Conservation (phyloP, 768 basidiomycete genomes). For the Leccinum disarticulatum region DNA sequence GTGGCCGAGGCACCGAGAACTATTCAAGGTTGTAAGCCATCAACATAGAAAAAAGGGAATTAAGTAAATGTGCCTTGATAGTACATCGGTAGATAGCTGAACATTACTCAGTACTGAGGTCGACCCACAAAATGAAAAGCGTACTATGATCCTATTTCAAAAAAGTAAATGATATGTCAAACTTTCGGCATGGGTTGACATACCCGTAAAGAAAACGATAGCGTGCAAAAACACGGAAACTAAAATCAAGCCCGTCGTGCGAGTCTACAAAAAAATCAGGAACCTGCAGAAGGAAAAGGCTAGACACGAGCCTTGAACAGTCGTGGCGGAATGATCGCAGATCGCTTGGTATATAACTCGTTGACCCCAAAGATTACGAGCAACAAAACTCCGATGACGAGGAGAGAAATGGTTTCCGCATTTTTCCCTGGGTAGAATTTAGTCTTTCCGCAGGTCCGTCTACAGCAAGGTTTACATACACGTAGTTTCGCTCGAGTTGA, state of each 20-base stretch:
- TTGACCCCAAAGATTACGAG: conserved; percentile 33
- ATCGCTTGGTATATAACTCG: conserved; percentile 34
- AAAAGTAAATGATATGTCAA: neutral
- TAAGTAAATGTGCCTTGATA: conserved; percentile 32
- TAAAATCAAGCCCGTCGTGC: conserved; percentile 37
- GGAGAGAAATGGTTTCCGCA: conserved; percentile 36
- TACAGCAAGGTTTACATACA: conserved; percentile 23
- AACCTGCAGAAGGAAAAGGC: neutral
- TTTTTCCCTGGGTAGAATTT: conserved; percentile 25
- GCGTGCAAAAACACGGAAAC: conserved; percentile 36
- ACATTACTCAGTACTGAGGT: conserved; percentile 6
- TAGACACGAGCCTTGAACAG: conserved; percentile 33
- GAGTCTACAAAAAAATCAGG: conserved; percentile 28
- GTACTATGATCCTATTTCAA: conserved; percentile 27
- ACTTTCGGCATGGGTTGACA: neutral
- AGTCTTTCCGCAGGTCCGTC: neutral
- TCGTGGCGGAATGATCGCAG: conserved; percentile 41
- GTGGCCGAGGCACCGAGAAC: conserved; percentile 40
- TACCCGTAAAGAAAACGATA: conserved; percentile 34
- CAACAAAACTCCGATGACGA: conserved; percentile 35
- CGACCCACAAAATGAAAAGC: neutral
- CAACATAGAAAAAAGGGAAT: neutral
- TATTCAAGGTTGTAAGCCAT: conserved; percentile 3
- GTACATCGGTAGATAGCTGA: conserved; percentile 41
- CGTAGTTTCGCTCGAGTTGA: conserved; percentile 34